Evolutionary conservation across 345 rosid species (phyloP).

Genomic region (Sapria himalayana): DNA sequence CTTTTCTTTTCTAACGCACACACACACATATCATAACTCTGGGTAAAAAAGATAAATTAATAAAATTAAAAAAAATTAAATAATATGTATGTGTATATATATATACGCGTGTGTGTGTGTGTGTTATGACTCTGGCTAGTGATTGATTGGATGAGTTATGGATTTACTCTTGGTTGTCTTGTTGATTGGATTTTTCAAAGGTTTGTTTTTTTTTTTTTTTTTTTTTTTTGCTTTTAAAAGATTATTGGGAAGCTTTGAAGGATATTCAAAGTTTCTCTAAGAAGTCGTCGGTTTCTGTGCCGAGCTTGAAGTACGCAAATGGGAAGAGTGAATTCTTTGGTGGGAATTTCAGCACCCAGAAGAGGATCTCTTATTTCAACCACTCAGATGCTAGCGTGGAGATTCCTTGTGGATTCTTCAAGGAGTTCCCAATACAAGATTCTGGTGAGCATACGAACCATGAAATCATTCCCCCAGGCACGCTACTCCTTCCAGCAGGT

Average conservation of each 20-base stretch:
- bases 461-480: too few relatives aligned
- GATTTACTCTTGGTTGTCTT: background rate
- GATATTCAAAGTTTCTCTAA: slow-evolving; percentile 28
- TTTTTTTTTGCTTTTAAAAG: slow-evolving; percentile 10
- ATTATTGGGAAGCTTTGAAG: slow-evolving; percentile 29
- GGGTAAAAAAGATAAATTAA: too few relatives aligned
- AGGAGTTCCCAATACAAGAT: slow-evolving; percentile 28
- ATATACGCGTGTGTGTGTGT: background rate
- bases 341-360: slow-evolving; percentile 30
- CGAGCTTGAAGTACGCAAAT: slow-evolving; percentile 30
- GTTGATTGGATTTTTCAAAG: too few relatives aligned
- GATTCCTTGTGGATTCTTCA: slow-evolving; percentile 73
- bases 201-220: background rate
- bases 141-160: too few relatives aligned
- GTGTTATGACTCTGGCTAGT: background rate
- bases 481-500: too few relatives aligned
- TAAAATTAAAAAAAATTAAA: too few relatives aligned
- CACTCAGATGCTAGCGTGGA: slow-evolving; percentile 12
- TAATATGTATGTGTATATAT: too few relatives aligned
- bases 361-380: slow-evolving; percentile 46
- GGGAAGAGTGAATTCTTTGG: slow-evolving; percentile 36
- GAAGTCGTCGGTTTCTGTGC: slow-evolving; percentile 11
- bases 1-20: too few relatives aligned
- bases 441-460: slow-evolving; percentile 34
- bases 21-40: too few relatives aligned